Evolutionary conservation across 331 rosid species (phyloP).

Genomic region (Saraca asoca): DNA sequence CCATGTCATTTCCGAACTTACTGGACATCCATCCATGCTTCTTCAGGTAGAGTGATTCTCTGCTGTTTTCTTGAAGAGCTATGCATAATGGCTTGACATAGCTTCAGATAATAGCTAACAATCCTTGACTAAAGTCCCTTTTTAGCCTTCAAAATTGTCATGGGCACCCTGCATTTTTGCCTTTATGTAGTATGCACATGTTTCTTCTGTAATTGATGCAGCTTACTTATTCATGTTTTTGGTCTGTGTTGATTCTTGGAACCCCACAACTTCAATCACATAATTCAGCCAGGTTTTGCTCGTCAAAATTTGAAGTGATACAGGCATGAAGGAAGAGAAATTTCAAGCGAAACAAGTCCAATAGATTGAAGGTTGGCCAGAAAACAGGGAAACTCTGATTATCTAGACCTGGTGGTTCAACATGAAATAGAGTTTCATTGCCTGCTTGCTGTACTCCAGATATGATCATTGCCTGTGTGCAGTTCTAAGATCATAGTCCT

Average conservation of each 20-base stretch:
- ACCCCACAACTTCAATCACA: slow-evolving; percentile 32
- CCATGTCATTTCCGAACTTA: slow-evolving; percentile 69
- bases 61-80: neutral
- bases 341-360: slow-evolving; percentile 13
- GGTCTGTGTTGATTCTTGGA: slow-evolving; percentile 36
- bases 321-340: slow-evolving; percentile 19
- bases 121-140: neutral
- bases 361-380: neutral
- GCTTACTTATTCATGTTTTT: slow-evolving; percentile 43
- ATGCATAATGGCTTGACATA: neutral
- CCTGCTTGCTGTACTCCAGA: neutral
- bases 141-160: neutral
- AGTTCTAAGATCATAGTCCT: slow-evolving; percentile 32
- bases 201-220: slow-evolving; percentile 41
- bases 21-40: slow-evolving; percentile 84
- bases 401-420: slow-evolving; percentile 3
- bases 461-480: neutral
- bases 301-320: slow-evolving; percentile 63
- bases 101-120: neutral
- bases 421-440: neutral
- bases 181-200: slow-evolving; percentile 23
- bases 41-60: slow-evolving; percentile 72
- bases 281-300: slow-evolving; percentile 88
- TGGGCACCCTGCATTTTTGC: neutral
- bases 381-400: slow-evolving; percentile 31